Evolutionary conservation across 768 basidiomycete species (phyloP), one percentile per base, ranked within the genome.

Genomic region (Xerocomus brunneocitrinus): DNA sequence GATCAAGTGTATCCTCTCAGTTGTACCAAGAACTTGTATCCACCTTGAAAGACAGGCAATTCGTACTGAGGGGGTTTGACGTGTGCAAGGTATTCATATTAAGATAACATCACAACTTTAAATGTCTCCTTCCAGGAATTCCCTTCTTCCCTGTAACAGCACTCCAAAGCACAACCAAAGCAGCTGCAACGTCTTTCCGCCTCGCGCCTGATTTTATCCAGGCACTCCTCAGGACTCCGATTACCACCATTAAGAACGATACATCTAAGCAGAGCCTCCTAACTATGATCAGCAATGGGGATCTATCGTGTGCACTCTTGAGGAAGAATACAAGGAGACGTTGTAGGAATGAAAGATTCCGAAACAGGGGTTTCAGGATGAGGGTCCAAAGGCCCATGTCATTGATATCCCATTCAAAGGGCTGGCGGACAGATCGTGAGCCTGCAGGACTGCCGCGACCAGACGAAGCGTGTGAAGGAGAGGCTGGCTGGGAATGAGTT

Each of bases 321-420:
- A 80, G 75, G 56, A 91, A 79, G 68, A 91, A 86, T 12, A 70
- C 62, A 9, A 80, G 68, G 38, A 87, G 60, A 34, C 77, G 73
- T 39, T 76, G 78, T 36, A 89, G 58, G 24, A 68, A 67, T 10
- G 74, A 73, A 13, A 83, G 54, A 22, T 79, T 76, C 30, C 76
- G 75, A n/a, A 79, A 69, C 12, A 90, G 49, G 9, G 89, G 89
- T 54, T 79, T 81, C 6, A 89, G 71, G 14, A 91, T 73, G 42
- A 85, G 60, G 7, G 90, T 81, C 91, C 91, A 93, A 74, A 91
- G 79, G 44, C 91, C 91, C 65, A 91, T 74, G 64, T 91, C 88
- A 47, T 89, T 80, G n/a, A 88, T 63, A 64, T 90, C 85, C 84
- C 85, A 89, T 19, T 75, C 69, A 31, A 69, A 67, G 10, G 34